A percentile compares a stretch with the other conserved stretches of the same genome.
Conservation (phyloP, 2,329 filamentous ascomycete genomes). For the Coniochaeta sp. region DNA sequence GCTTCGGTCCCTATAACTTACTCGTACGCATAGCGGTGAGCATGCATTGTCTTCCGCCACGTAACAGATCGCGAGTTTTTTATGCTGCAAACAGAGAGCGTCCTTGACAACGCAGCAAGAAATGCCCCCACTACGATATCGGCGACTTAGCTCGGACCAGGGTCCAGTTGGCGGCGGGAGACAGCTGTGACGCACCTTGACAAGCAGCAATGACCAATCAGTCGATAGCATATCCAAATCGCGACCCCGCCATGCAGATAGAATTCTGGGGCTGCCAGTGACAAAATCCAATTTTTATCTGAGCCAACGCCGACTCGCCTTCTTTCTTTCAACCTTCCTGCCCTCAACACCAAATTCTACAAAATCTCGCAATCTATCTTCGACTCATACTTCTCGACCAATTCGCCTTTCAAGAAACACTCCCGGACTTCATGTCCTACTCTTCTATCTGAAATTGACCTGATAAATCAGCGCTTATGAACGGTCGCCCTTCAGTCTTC, state of each 20-base stretch:
- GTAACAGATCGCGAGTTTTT: no score
- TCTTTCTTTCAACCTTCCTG: not conserved
- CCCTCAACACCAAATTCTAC: not conserved
- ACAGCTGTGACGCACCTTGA: no score
- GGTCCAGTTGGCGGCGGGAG: not conserved
- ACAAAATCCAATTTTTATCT: constrained; percentile 2
- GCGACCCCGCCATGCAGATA: not conserved
- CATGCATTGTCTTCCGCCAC: no score
- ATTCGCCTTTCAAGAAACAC: not conserved
- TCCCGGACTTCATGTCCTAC: constrained; percentile 6
- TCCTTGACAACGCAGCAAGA: not conserved
- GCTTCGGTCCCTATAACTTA: not conserved
- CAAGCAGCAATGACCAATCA: not conserved
- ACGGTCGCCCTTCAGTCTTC: constrained; percentile 76
- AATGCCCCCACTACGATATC: not conserved
- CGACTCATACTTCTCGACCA: not conserved
- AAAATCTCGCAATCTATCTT: not conserved
- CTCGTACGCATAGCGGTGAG: not conserved
- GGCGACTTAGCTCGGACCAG: not conserved
- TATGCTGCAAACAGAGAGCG: no score
- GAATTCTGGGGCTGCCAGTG: not conserved
- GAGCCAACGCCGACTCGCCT: not conserved
- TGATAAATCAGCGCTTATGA: constrained; percentile 66
- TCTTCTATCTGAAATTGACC: constrained; percentile 17
- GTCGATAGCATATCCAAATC: not conserved